Conservation (phyloP, 164 flowering plant species). For the Annona squamosa region DNA sequence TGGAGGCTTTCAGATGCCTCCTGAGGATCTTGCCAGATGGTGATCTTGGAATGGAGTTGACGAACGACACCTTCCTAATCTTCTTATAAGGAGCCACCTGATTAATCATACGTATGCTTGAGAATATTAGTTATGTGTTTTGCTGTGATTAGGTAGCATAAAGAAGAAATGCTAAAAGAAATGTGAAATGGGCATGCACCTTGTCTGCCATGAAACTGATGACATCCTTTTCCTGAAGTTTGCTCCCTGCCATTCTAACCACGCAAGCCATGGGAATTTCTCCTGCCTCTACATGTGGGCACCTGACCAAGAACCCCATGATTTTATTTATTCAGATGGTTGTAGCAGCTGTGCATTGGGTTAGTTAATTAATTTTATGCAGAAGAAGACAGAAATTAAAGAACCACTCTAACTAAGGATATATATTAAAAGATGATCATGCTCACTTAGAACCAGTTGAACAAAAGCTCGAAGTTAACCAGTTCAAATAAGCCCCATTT, state of each 20-base stretch:
- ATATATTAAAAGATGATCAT: too few relatives aligned
- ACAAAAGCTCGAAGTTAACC: too few relatives aligned
- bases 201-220: constrained; percentile 21
- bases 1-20: constrained; percentile 26
- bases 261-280: constrained; percentile 31
- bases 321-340: too few relatives aligned
- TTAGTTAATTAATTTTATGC: too few relatives aligned
- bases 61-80: constrained; percentile 38
- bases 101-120: not conserved
- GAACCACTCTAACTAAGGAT: too few relatives aligned
- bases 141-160: too few relatives aligned
- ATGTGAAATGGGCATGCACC: constrained; percentile 8
- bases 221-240: constrained; percentile 15
- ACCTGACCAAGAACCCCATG: constrained; percentile 9
- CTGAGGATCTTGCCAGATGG: constrained; percentile 46
- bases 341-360: too few relatives aligned
- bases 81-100: constrained; percentile 64
- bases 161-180: not conserved
- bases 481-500: too few relatives aligned
- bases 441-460: too few relatives aligned
- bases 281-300: constrained; percentile 24
- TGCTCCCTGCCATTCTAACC: constrained; percentile 11
- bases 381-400: too few relatives aligned
- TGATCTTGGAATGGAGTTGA: constrained; percentile 37
- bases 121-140: not conserved